Evolutionary conservation across 139 green algal genomes (phyloP).

Genomic region (Tetraselmis striata): DNA sequence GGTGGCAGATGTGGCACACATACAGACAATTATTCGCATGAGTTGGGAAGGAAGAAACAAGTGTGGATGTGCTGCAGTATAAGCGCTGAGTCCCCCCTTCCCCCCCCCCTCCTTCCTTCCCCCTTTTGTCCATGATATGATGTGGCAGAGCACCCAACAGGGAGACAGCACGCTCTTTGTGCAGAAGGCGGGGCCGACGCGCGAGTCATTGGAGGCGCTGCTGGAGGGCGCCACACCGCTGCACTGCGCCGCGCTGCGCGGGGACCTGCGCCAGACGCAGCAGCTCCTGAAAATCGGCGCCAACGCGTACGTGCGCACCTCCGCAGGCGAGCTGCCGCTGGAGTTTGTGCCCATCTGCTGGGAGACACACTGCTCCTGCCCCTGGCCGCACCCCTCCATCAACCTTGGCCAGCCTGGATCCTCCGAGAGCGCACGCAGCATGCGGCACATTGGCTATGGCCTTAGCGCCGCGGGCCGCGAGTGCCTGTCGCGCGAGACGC

Average conservation of each 20-base stretch:
- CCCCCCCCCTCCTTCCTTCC: too few species aligned
- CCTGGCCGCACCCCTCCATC: not conserved
- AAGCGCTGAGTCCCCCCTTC: too few species aligned
- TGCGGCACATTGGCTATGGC: not conserved
- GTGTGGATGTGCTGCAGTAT: too few species aligned
- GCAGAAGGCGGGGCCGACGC: not conserved
- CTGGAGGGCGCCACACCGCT: slow-evolving; percentile 64
- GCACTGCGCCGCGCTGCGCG: slow-evolving; percentile 66
- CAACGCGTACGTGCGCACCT: slow-evolving; percentile 44
- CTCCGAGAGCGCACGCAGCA: not conserved
- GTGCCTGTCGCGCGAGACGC: slow-evolving; percentile 54
- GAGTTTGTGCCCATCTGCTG: slow-evolving; percentile 61
- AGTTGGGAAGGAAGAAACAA: too few species aligned
- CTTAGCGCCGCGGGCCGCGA: slow-evolving; percentile 35
- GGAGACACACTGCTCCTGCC: slow-evolving; percentile 11
- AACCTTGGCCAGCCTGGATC: not conserved
- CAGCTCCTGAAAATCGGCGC: slow-evolving; percentile 63
- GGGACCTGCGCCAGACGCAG: slow-evolving; percentile 59
- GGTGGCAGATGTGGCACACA: too few species aligned
- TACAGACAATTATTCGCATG: too few species aligned
- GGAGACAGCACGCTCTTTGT: not conserved
- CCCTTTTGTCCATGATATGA: too few species aligned
- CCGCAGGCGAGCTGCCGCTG: slow-evolving; percentile 58
- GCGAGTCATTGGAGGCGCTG: slow-evolving; percentile 40
- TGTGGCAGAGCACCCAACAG: too few species aligned